Conservation (phyloP, 345 rosid species). For the Populus alba region DNA sequence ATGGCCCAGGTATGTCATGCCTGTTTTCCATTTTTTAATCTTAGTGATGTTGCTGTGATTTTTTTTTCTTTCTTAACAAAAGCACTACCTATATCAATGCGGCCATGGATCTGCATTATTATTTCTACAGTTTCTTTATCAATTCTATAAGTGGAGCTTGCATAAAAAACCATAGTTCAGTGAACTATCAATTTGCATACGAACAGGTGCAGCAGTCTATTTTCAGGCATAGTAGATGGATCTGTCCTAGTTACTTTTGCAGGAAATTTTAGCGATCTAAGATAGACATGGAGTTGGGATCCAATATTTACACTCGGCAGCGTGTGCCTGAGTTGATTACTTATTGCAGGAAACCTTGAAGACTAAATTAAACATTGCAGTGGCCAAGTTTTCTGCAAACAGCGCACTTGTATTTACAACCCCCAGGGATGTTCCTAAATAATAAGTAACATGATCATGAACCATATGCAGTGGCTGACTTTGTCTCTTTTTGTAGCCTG, state of each 20-base stretch:
- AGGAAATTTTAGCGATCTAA: background rate
- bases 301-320: background rate
- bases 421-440: background rate
- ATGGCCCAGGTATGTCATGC: conserved; percentile 74
- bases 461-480: background rate
- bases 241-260: background rate
- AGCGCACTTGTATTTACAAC: background rate
- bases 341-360: background rate
- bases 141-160: background rate
- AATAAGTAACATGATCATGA: background rate
- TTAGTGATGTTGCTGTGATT: background rate
- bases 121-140: background rate
- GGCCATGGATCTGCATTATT: background rate
- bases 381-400: background rate
- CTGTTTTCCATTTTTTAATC: background rate
- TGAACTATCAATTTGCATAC: background rate
- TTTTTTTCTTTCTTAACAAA: background rate
- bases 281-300: background rate
- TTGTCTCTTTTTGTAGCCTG: background rate
- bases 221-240: background rate
- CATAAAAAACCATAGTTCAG: background rate
- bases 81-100: background rate
- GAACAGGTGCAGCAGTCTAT: background rate
- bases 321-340: background rate
- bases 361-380: background rate